Base-by-base conservation (phyloP, 805 yeast genomes). In the Wickerhamomyces xylosicus region DNA sequence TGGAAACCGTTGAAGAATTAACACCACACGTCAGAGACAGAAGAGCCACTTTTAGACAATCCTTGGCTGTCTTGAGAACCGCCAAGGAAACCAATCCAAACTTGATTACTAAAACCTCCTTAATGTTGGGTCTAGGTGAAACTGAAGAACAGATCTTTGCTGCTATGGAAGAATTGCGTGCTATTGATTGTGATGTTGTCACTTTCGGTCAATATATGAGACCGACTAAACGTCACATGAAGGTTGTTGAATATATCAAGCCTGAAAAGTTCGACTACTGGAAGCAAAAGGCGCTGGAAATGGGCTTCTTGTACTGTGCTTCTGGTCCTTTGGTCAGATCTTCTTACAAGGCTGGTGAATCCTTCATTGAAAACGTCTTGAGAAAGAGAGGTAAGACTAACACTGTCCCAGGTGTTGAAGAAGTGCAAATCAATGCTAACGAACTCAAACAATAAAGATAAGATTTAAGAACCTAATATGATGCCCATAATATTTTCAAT, bases 161-260 rank as follows among this genome's bases (percentile, higher is more conserved):
- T 47, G 79, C 97, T 0, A 58, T 92, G 52, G 68, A 61, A 45
- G 95, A 85, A 57, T 66, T 94, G 48, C 74, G 97, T 46, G 76
- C 64, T 16, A 72, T 80, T 34, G 64, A 71, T 8, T 92, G 95
- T 59, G 97, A 92, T 55, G 95, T 92, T 37, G 96, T 92, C 15
- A 92, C 99, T 0, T 92, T 92, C 62, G 99, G 99, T 29, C 99
- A 92, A 63, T 92, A 92, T 61, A 92, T 92, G 97, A 74, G 98
- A 58, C 99, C 99, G 34, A 92, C 99, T 2, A 92, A 85, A 63
- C 79, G 98, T 56, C 99, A 92, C 61, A 87, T 92, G 94, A 89
- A 89, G 65, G 99, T 92, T 33, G 96, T 85, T 10, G 97, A 90
- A 50, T 92, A 92, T 53, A 76, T 92, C 16, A 82, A 77, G 19